phyloP scores from a whole-genome alignment of 225 moss, liverwort and hornwort species.

The Antitrichia curtipendula region DNA sequence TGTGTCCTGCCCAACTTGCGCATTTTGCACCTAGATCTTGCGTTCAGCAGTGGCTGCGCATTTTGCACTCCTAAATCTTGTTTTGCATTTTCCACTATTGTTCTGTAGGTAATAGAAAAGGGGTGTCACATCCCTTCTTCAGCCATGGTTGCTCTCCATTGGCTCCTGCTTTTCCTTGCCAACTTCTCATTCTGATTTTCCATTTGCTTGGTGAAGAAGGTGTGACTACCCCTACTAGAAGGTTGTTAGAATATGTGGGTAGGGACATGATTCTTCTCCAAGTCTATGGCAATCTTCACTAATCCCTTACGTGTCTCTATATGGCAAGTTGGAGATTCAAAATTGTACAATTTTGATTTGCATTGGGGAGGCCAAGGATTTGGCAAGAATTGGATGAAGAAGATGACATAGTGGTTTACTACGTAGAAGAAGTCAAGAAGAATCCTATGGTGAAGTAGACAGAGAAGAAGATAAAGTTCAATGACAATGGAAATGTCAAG shows the following conservation, averaged over 20 bases:
- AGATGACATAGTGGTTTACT: background rate
- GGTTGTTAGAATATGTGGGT: background rate
- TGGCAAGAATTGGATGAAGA: background rate
- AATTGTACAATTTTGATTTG: background rate
- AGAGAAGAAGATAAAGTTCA: background rate
- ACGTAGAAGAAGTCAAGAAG: background rate
- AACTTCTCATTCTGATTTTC: too few relatives aligned
- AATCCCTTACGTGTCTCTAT: accelerated
- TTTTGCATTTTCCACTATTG: too few relatives aligned
- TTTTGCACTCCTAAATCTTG: too few relatives aligned
- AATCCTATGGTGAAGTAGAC: background rate
- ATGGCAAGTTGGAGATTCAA: background rate
- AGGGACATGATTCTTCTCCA: background rate
- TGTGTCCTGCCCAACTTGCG: too few relatives aligned
- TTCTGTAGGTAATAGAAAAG: too few relatives aligned
- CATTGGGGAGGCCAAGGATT: background rate
- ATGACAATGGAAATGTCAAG: background rate
- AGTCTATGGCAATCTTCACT: background rate
- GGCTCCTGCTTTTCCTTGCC: too few relatives aligned
- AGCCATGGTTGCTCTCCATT: too few relatives aligned
- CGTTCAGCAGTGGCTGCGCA: too few relatives aligned
- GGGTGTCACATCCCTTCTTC: too few relatives aligned
- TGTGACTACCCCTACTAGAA: too few relatives aligned
- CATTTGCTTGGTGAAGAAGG: too few relatives aligned
- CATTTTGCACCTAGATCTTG: too few relatives aligned